Evolutionary conservation across 2,329 filamentous ascomycete genomes (phyloP), one percentile per base, ranked within the genome.

Genomic region (Aspergillus ochraceoroseus): DNA sequence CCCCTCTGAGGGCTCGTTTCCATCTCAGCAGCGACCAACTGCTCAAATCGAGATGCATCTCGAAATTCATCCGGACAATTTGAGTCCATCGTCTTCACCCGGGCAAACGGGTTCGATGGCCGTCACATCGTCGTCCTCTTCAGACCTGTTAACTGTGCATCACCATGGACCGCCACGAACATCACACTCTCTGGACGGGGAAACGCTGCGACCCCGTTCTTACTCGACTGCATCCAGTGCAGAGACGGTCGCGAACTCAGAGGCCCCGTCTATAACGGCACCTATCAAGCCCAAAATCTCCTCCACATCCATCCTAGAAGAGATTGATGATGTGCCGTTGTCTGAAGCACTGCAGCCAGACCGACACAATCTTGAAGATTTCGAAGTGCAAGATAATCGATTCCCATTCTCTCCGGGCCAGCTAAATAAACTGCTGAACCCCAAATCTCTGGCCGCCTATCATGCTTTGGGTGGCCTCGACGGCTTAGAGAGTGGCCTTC

Each of bases 381-480:
- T 94, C 54, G 55, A 77, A 9, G 80, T 90, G 7, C 74, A 82
- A 4, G 73, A 87, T 60, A 94, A 92, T 60, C 83, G 83, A 0
- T 95, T 95, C 57, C 88, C 87, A 11, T 95, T 87, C 59, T 79
- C 81, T 2, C 64, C 64, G 0, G 88, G 89, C 9, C 82, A 94
- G 57, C 72, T 95, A 48, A 83, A 81, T 55, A 95, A 94, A 64
- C 76, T 95, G 68, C 79, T 90, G 47, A 92, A 94, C 59, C 89
- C 89, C 3, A 95, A 95, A 70, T 94, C 80, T 46, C 67, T 94
- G 43, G 72, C 82, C 8, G 88, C 88, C 1, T 94, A 90, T 53
- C 85, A 83, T 56, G 82, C 82, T 9, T 62, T 95, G 4, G 88
- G 89, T 33, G 89, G 89, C 15, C 64, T 94, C 11, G 66, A 66